Percentiles rank a stretch among this genome's conserved stretches.
Evolutionary conservation across 352 stramenopile species (phyloP).

Genomic region (Globisporangium spiculum): DNA sequence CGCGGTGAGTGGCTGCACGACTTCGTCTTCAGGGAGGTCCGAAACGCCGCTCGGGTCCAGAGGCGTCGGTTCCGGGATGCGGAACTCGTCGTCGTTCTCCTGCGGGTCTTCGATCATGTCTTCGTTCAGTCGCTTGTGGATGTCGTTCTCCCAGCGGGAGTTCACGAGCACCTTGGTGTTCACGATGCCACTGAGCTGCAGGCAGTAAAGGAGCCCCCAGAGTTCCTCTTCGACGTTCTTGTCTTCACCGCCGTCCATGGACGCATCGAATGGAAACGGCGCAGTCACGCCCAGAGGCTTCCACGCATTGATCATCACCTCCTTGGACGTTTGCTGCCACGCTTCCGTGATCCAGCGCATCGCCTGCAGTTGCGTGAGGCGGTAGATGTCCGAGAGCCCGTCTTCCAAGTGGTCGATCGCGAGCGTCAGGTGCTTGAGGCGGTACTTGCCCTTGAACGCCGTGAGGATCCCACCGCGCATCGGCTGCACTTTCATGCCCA

Average conservation of each 20-base stretch:
- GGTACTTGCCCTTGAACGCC: constrained; percentile 86
- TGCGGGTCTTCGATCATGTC: constrained; percentile 85
- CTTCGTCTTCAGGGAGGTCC: constrained; percentile 37
- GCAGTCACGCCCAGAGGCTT: constrained; percentile 65
- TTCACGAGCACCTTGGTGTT: constrained; percentile 88
- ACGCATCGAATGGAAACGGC: constrained; percentile 64
- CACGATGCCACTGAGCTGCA: constrained; percentile 79
- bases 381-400: constrained; percentile 72
- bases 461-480: constrained; percentile 82
- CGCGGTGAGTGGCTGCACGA: constrained; percentile 40
- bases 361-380: constrained; percentile 80
- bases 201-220: constrained; percentile 82
- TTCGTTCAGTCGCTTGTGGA: constrained; percentile 87
- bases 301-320: constrained; percentile 78
- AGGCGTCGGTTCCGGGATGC: constrained; percentile 48
- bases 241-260: constrained; percentile 53
- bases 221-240: constrained; percentile 88
- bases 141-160: constrained; percentile 87
- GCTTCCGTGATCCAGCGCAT: constrained; percentile 86
- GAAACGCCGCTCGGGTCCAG: constrained; percentile 27
- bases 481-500: constrained; percentile 85
- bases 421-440: constrained; percentile 79
- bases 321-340: constrained; percentile 77
- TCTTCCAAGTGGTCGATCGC: constrained; percentile 84
- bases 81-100: constrained; percentile 82